A percentile compares a stretch with the other conserved stretches of the same genome.
Conservation (phyloP, 176 grass and related monocot genomes). For the Ensete glaucum region DNA sequence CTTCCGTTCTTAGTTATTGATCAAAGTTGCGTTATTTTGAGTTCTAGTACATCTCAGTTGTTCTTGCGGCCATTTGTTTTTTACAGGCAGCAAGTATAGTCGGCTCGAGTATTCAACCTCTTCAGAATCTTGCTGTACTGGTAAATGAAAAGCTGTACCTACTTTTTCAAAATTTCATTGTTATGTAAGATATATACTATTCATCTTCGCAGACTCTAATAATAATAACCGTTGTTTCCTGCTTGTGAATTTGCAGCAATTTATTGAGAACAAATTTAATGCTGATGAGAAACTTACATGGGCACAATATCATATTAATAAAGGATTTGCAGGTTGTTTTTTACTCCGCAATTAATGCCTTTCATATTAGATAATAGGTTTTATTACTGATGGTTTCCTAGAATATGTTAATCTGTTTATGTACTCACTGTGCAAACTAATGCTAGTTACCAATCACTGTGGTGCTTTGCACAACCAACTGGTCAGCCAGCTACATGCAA, state of each 20-base stretch:
- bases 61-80: background rate
- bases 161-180: background rate
- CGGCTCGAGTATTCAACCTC: slow-evolving; percentile 71
- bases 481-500: too few species aligned
- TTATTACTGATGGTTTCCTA: too few species aligned
- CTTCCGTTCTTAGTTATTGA: too few species aligned
- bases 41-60: too few species aligned
- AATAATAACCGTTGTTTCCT: background rate
- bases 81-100: slow-evolving; percentile 76
- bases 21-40: too few species aligned
- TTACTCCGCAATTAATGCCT: background rate
- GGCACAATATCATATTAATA: slow-evolving; percentile 50
- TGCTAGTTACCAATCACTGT: too few species aligned
- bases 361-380: background rate
- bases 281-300: slow-evolving; percentile 48
- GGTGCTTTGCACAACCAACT: too few species aligned
- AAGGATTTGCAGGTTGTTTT: slow-evolving; percentile 57
- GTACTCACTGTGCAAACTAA: too few species aligned
- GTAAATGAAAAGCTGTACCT: slow-evolving; percentile 30
- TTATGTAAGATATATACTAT: background rate
- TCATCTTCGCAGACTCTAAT: background rate
- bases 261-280: slow-evolving; percentile 34
- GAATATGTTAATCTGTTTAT: too few species aligned
- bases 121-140: slow-evolving; percentile 47
- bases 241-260: slow-evolving; percentile 31